Conservation (phyloP, 2,329 filamentous ascomycete genomes). For the Colletotrichum chrysophilum region DNA sequence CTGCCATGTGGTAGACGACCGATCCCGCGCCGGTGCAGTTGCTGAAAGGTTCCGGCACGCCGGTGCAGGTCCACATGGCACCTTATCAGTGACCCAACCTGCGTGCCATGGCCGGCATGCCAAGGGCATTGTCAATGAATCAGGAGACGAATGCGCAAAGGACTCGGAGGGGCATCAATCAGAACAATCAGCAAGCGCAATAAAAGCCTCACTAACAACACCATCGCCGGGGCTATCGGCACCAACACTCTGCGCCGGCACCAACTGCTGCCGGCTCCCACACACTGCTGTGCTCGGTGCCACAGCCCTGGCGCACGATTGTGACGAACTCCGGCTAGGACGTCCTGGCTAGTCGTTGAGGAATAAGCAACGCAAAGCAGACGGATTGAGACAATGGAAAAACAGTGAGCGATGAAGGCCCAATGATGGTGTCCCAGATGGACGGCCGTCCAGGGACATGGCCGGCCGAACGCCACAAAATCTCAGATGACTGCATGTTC, state of each 20-base stretch:
- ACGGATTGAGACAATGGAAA: conserved; percentile 11
- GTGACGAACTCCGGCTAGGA: not conserved
- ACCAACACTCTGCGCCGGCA: not conserved
- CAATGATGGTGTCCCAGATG: conserved; percentile 5
- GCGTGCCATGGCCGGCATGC: not conserved
- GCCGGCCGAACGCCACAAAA: conserved; percentile 7
- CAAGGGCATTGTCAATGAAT: not conserved
- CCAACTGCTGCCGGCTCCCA: conserved; percentile 7
- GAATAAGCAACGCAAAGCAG: conserved; percentile 12
- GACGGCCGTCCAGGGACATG: not conserved
- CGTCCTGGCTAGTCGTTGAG: not conserved
- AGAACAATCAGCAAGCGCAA: not conserved
- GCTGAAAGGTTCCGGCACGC: not conserved
- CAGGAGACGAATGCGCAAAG: not conserved
- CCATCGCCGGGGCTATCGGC: not conserved
- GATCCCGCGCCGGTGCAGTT: not conserved
- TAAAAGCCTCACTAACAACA: not conserved
- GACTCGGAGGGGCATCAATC: not conserved
- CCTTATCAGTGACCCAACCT: not conserved
- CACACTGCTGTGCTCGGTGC: conserved; percentile 11
- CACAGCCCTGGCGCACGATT: not conserved
- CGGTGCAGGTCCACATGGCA: not conserved
- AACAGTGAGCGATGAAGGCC: not conserved
- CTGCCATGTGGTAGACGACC: conserved; percentile 12
- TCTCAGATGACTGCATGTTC: conserved; percentile 13